Percentiles rank a stretch among this genome's conserved stretches.
phyloP scores from a whole-genome alignment of 257 asterid genomes.

The Phtheirospermum japonicum region DNA sequence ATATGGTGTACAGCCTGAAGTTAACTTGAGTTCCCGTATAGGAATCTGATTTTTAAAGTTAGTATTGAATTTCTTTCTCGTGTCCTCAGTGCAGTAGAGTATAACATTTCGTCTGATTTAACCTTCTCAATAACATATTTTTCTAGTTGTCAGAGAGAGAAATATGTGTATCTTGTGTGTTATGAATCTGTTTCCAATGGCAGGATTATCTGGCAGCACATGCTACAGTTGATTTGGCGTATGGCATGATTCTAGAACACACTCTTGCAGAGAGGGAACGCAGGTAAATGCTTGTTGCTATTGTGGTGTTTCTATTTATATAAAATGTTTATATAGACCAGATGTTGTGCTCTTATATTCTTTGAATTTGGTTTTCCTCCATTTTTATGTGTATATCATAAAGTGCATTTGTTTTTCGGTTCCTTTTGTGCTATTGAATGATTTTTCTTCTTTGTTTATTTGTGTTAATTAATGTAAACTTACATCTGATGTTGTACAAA shows the following conservation, averaged over 20 bases:
- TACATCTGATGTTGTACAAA: slow-evolving; percentile 28
- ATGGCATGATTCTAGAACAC: slow-evolving; percentile 92
- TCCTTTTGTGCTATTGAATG: slow-evolving; percentile 14
- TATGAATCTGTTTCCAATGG: slow-evolving; percentile 31
- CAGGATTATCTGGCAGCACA: slow-evolving; percentile 89
- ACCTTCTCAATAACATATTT: slow-evolving; percentile 4
- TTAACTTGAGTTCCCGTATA: not conserved
- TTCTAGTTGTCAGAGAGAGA: slow-evolving; percentile 9
- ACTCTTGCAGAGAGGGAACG: slow-evolving; percentile 98
- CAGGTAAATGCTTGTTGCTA: slow-evolving; percentile 51
- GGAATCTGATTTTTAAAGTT: slow-evolving; percentile 16
- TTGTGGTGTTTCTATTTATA: not conserved
- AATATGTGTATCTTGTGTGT: slow-evolving; percentile 12
- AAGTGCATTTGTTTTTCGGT: slow-evolving; percentile 17
- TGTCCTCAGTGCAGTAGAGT: slow-evolving; percentile 19
- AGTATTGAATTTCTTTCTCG: slow-evolving; percentile 6
- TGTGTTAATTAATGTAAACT: slow-evolving; percentile 19
- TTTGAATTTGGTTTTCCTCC: not conserved
- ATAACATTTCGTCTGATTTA: slow-evolving; percentile 16
- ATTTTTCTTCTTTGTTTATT: slow-evolving; percentile 9
- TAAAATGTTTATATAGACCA: slow-evolving; percentile 7
- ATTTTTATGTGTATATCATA: not conserved
- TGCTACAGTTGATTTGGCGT: slow-evolving; percentile 81
- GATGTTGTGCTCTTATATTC: not conserved
- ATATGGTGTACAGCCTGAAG: slow-evolving; percentile 3